phyloP scores from a whole-genome alignment of 1,284 basidiomycete species.

The Cutaneotrichosporon mucoides region DNA sequence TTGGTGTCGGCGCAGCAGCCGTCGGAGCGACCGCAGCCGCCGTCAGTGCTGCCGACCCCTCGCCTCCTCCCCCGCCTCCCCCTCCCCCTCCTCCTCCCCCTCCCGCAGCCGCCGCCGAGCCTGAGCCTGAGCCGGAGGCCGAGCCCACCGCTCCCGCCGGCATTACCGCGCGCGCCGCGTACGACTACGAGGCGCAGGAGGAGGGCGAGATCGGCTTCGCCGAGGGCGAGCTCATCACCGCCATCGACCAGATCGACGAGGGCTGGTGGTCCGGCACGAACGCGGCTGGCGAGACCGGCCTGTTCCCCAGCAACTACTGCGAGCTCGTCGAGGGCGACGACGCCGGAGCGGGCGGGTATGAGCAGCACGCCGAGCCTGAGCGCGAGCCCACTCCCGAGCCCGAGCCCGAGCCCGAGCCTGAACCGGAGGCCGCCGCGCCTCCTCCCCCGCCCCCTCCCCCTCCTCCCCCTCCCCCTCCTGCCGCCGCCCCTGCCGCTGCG shows the following conservation, averaged over 20 bases:
- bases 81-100: constrained; percentile 35
- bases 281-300: constrained; percentile 65
- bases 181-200: constrained; percentile 65
- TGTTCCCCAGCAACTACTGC: constrained; percentile 68
- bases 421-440: constrained; percentile 19
- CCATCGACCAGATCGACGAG: constrained; percentile 78
- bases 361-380: constrained; percentile 22
- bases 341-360: constrained; percentile 18
- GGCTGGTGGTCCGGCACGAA: constrained; percentile 76
- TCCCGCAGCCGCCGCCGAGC: constrained; percentile 22
- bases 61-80: constrained; percentile 27
- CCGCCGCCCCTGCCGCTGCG: constrained; percentile 8
- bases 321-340: constrained; percentile 58
- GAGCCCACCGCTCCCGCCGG: constrained; percentile 14
- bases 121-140: too few relatives aligned
- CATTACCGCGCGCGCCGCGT: constrained; percentile 57
- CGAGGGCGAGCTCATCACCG: constrained; percentile 76
- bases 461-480: constrained; percentile 30
- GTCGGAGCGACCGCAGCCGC: not conserved
- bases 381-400: constrained; percentile 41
- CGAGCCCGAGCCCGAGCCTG: too few relatives aligned
- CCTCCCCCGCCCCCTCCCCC: constrained; percentile 30
- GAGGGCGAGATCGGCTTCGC: constrained; percentile 70
- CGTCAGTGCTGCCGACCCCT: constrained; percentile 21
- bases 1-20: constrained; percentile 4